These are phyloP conservation scores for Beauveria asiatica DNA, from an alignment of 2,329 filamentous ascomycete species.

Conservation along the genomic window DNA sequence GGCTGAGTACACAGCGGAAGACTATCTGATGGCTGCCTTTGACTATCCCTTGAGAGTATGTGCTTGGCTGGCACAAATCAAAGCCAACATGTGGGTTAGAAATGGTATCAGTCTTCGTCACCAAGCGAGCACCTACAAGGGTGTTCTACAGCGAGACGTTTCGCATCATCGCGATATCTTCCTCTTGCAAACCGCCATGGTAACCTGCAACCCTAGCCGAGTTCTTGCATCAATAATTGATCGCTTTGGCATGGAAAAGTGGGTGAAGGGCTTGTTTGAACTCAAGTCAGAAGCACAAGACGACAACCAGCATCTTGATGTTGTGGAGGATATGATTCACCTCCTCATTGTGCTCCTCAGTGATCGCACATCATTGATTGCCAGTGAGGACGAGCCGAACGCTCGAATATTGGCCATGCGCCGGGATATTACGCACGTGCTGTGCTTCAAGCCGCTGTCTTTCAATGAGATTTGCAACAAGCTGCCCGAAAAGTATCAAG, in stretches of 20 bases:
- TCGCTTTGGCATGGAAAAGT: constrained; percentile 78
- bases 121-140: constrained; percentile 88
- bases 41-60: constrained; percentile 91
- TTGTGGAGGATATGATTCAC: constrained; percentile 93
- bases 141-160: constrained; percentile 81
- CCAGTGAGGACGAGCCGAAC: constrained; percentile 55
- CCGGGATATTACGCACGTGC: constrained; percentile 82
- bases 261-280: constrained; percentile 78
- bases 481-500: constrained; percentile 80
- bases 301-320: constrained; percentile 78
- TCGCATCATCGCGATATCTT: constrained; percentile 94
- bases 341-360: constrained; percentile 84
- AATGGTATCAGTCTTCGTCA: constrained; percentile 94
- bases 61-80: constrained; percentile 96
- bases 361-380: constrained; percentile 73
- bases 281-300: constrained; percentile 68
- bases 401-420: constrained; percentile 65
- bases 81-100: constrained; percentile 95
- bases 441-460: constrained; percentile 93
- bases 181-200: constrained; percentile 81
- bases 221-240: constrained; percentile 87
- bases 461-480: constrained; percentile 86
- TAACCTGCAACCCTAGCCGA: constrained; percentile 72
- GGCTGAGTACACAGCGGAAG: constrained; percentile 56
- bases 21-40: constrained; percentile 78